These are phyloP conservation scores for Saccharomycopsis babjevae DNA, from an alignment of 805 yeast species.

Conservation along the genomic window DNA sequence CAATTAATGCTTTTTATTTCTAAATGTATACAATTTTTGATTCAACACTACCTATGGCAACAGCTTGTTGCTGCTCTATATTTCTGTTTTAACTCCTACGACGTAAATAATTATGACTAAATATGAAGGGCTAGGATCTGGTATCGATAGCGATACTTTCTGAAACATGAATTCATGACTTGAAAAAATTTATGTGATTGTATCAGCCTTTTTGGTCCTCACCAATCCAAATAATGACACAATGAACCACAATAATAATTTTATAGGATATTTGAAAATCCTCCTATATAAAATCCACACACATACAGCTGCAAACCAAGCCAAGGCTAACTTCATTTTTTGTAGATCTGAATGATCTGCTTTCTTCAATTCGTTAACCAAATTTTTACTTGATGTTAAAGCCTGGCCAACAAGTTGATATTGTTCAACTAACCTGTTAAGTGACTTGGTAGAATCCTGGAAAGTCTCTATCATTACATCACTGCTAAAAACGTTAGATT, in stretches of 20 bases:
- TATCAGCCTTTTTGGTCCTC: neutral
- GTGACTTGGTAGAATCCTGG: slow-evolving; percentile 11
- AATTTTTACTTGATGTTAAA: slow-evolving; percentile 6
- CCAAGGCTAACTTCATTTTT: slow-evolving; percentile 15
- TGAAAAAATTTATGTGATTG: neutral
- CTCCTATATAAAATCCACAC: slow-evolving; percentile 17
- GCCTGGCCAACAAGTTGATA: slow-evolving; percentile 10
- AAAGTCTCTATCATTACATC: slow-evolving; percentile 14
- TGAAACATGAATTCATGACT: no score
- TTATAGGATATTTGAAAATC: slow-evolving; percentile 14
- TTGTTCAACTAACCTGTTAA: slow-evolving; percentile 9
- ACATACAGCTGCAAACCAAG: slow-evolving; percentile 12
- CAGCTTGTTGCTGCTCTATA: no score
- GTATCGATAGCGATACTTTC: no score
- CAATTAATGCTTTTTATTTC: no score
- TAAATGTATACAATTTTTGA: no score
- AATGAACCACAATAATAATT: slow-evolving; percentile 11
- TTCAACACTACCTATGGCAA: no score
- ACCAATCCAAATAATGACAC: neutral
- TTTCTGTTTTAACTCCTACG: no score
- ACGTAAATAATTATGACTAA: no score
- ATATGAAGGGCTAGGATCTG: no score
- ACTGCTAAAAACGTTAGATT: slow-evolving; percentile 15
- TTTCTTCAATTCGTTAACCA: slow-evolving; percentile 13
- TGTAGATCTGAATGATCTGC: slow-evolving; percentile 15